phyloP scores from a whole-genome alignment of 176 grass and related monocot species.

The Bothriochloa decipiens region DNA sequence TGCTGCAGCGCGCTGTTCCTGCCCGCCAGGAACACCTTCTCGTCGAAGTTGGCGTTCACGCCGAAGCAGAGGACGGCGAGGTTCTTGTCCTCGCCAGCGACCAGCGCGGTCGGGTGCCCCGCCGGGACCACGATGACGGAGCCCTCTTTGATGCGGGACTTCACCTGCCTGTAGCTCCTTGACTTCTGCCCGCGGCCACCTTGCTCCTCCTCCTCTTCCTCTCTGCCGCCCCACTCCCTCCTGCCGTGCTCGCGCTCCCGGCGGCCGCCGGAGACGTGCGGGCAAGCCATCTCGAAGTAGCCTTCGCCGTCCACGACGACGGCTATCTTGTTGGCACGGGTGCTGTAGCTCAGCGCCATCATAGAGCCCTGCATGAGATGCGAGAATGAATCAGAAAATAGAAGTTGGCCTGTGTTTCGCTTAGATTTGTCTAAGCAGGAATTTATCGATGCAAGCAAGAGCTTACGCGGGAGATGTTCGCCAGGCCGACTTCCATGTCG shows the following conservation, averaged over 20 bases:
- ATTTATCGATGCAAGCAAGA: too few species aligned
- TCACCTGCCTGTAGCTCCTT: slow-evolving; percentile 40
- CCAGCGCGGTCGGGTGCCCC: slow-evolving; percentile 47
- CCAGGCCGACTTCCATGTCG: slow-evolving; percentile 53
- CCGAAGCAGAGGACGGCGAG: slow-evolving; percentile 58
- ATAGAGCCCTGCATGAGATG: slow-evolving; percentile 61
- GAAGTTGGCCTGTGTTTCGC: not conserved
- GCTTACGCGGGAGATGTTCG: slow-evolving; percentile 68
- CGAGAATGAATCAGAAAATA: not conserved
- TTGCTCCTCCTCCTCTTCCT: slow-evolving; percentile 12
- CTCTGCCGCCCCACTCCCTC: too few species aligned
- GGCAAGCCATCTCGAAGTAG: slow-evolving; percentile 80
- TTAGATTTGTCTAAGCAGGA: too few species aligned
- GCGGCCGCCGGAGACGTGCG: slow-evolving; percentile 42
- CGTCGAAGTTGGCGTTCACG: slow-evolving; percentile 40
- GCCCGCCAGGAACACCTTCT: slow-evolving; percentile 55
- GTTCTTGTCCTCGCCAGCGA: slow-evolving; percentile 50
- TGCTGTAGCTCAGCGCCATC: slow-evolving; percentile 68
- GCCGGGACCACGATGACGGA: slow-evolving; percentile 59
- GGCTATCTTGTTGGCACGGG: slow-evolving; percentile 48
- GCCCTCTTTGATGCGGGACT: slow-evolving; percentile 23
- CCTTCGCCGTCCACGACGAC: slow-evolving; percentile 44
- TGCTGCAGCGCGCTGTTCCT: slow-evolving; percentile 56
- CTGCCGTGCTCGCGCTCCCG: too few species aligned
- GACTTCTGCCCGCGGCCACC: slow-evolving; percentile 12